Evolutionary conservation across 352 stramenopile species (phyloP), one percentile per base, ranked within the genome.

Genomic region (Globisporangium heterothallicum): DNA sequence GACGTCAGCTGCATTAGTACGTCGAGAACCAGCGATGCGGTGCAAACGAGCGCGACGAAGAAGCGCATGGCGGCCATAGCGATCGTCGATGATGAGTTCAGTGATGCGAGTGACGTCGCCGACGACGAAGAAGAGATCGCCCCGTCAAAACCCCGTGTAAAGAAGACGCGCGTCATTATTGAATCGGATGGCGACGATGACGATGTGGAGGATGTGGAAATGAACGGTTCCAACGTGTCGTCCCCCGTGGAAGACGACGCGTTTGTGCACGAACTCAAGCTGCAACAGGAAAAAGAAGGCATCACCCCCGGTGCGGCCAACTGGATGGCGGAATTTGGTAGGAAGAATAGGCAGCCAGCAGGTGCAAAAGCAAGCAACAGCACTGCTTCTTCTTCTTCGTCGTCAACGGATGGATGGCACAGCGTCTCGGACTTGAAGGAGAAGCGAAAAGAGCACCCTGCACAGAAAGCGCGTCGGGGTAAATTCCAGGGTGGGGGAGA

Each of bases 301-400:
- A 19, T 16, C 1, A 29, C 24, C 6, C 13, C 43, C 14, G 43
- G 16, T 1, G 40, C 42, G 1, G 48, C 53, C 19, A 53, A 78
- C 48, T 88, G 78, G 78, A 85, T 88, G 78, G 70, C 74, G 4
- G 65, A 66, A 13, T 88, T 82, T 35, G 64, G 61, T 9, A 32
- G 51, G 24, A 47, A 26, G n/a, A 27, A 22, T 19, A 10, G 19
- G 24, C 26, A 18, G 18, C n/a, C n/a, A n/a, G n/a, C n/a, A 34
- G n/a, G 29, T 25, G 25, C 47, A 52, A 46, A 44, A 29, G 16
- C 14, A 63, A 36, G 21, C 19, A 24, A 26, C 19, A 41, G 22
- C 19, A 19, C 2, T n/a, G n/a, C n/a, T n/a, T n/a, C n/a, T n/a
- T n/a, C n/a, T n/a, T n/a, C n/a, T 7, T 44, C 13, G 12, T 34